Conservation (phyloP, 2,329 filamentous ascomycete genomes). For the Hypocrella siamensis region DNA sequence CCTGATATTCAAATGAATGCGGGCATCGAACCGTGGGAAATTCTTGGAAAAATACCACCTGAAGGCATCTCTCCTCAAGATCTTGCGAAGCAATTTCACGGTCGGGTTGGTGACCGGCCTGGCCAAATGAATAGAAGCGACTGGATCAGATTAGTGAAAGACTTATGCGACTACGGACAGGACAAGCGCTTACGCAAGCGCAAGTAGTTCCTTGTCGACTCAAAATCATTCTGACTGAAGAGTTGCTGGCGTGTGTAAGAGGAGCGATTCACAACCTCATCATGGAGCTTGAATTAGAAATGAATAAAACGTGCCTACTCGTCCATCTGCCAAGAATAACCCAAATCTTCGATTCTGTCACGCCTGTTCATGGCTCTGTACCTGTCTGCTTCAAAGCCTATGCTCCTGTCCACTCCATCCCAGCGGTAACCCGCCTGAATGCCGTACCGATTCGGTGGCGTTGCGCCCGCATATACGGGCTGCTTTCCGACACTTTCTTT, state of each 20-base stretch:
- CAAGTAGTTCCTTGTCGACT: conserved; percentile 10
- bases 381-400: conserved; percentile 84
- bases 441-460: conserved; percentile 81
- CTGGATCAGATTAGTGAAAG: conserved; percentile 45
- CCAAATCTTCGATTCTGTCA: conserved; percentile 60
- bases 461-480: conserved; percentile 63
- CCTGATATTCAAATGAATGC: conserved; percentile 18
- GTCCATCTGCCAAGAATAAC: conserved; percentile 96
- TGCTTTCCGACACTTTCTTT: conserved; percentile 22
- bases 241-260: too few relatives aligned
- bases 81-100: conserved; percentile 37
- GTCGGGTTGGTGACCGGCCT: conserved; percentile 34
- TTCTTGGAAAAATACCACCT: conserved; percentile 35
- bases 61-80: conserved; percentile 38
- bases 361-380: conserved; percentile 75
- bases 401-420: conserved; percentile 92
- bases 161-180: conserved; percentile 33
- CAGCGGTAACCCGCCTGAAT: conserved; percentile 86
- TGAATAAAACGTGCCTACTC: too few relatives aligned
- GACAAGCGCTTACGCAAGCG: conserved; percentile 37
- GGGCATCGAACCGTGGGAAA: conserved; percentile 33
- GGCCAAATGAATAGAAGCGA: conserved; percentile 35
- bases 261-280: too few relatives aligned
- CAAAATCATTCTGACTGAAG: conserved; percentile 2
- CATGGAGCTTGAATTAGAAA: too few relatives aligned